These are phyloP conservation scores for Neonectria hederae DNA, from an alignment of 2,329 filamentous ascomycete species.

Conservation along the genomic window DNA sequence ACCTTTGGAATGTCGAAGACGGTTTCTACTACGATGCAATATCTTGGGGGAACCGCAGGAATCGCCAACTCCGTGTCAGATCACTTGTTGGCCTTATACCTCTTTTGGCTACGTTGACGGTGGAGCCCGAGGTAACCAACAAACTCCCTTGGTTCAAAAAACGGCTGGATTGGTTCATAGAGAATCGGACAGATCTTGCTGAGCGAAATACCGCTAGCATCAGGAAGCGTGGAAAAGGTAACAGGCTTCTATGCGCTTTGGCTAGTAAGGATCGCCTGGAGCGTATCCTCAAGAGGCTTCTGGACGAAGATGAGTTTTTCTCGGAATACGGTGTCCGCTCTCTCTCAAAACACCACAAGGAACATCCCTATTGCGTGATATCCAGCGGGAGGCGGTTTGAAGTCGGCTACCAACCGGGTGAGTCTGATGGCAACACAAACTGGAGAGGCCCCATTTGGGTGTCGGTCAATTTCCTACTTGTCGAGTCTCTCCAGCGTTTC, in stretches of 20 bases:
- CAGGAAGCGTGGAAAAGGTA: slow-evolving; percentile 86
- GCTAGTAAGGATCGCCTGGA: slow-evolving; percentile 91
- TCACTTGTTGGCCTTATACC: slow-evolving; percentile 95
- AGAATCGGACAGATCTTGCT: slow-evolving; percentile 85
- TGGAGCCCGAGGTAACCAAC: slow-evolving; percentile 93
- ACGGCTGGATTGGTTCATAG: slow-evolving; percentile 91
- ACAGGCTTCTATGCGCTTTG: slow-evolving; percentile 86
- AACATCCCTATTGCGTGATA: slow-evolving; percentile 92
- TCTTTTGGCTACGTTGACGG: slow-evolving; percentile 87
- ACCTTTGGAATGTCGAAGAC: slow-evolving; percentile 95
- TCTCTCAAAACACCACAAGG: slow-evolving; percentile 88
- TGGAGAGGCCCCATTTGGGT: slow-evolving; percentile 98
- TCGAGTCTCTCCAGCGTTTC: slow-evolving; percentile 94
- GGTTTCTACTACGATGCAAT: slow-evolving; percentile 99
- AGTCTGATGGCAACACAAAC: slow-evolving; percentile 98
- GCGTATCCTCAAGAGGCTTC: slow-evolving; percentile 89
- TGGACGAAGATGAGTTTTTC: slow-evolving; percentile 93
- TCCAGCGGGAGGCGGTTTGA: slow-evolving; percentile 91
- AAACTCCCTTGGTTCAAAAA: slow-evolving; percentile 93
- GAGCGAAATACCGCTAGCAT: slow-evolving; percentile 96
- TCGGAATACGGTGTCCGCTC: slow-evolving; percentile 91
- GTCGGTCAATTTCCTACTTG: slow-evolving; percentile 92
- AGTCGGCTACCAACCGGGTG: slow-evolving; percentile 89
- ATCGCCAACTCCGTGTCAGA: slow-evolving; percentile 89
- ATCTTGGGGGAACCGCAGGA: slow-evolving; percentile 92